phyloP scores from a whole-genome alignment of 1,284 basidiomycete species.

The Leccinum huronense region DNA sequence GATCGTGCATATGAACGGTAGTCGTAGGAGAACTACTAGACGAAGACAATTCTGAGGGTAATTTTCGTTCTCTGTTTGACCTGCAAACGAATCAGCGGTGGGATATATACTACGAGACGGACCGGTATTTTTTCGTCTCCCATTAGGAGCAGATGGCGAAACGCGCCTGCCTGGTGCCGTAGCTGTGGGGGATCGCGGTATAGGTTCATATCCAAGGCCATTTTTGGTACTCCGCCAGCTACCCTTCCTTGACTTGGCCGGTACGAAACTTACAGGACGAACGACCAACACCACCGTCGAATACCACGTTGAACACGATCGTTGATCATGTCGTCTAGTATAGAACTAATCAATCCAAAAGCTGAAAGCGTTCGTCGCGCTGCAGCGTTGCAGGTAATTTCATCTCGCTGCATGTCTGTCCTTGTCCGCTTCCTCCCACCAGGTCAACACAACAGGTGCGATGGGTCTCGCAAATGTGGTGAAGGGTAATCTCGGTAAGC shows the following conservation, averaged over 20 bases:
- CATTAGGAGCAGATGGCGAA: slow-evolving; percentile 31
- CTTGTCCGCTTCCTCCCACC: slow-evolving; percentile 25
- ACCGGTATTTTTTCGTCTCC: slow-evolving; percentile 21
- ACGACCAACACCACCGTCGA: slow-evolving; percentile 19
- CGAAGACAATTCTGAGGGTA: slow-evolving; percentile 18
- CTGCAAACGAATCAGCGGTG: slow-evolving; percentile 16
- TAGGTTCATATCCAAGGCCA: slow-evolving; percentile 33
- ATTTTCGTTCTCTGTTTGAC: slow-evolving; percentile 16
- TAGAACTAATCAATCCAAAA: slow-evolving; percentile 93
- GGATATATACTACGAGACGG: slow-evolving; percentile 33
- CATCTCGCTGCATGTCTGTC: slow-evolving; percentile 20
- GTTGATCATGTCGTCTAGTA: slow-evolving; percentile 69
- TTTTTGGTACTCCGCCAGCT: slow-evolving; percentile 34
- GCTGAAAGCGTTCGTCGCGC: slow-evolving; percentile 93
- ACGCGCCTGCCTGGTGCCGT: slow-evolving; percentile 38
- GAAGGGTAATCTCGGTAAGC: slow-evolving; percentile 89
- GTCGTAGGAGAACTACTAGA: slow-evolving; percentile 7
- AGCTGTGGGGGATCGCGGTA: slow-evolving; percentile 31
- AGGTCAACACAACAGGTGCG: slow-evolving; percentile 91
- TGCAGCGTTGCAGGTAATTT: slow-evolving; percentile 86
- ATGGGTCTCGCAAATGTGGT: slow-evolving; percentile 98
- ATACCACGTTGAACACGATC: slow-evolving; percentile 27
- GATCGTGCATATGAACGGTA: slow-evolving; percentile 18
- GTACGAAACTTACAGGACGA: slow-evolving; percentile 6
- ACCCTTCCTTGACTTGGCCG: neutral